Evolutionary conservation across 371 early-diverging fungal species (phyloP), one percentile per base, ranked within the genome.

Genomic region (Rozella allomycis): DNA sequence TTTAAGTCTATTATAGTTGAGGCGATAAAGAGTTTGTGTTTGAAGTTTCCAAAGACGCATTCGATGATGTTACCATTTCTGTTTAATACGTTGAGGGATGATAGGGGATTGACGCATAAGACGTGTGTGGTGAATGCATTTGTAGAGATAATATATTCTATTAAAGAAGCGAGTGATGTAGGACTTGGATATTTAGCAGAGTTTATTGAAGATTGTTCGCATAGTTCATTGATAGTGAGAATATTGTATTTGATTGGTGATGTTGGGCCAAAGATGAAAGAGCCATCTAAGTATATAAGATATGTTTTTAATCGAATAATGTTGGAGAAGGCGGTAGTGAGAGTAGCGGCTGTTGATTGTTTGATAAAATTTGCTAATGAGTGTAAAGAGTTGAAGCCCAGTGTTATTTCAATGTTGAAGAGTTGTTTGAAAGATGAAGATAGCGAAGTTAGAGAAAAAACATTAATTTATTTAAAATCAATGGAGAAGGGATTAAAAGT

Each of bases 161-260:
- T 90, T 42, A 80, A 85, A 3, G 85, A 85, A 43, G 74, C 77
- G 48, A 84, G 79, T 51, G 91, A 91, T 49, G 17, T 40, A 60
- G 91, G 90, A 8, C 60, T 96, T 17, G 75, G 82, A 9, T 84
- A 88, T 39, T 60, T 96, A 29, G 93, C 94, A 52, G 97, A 96
- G 58, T 93, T 96, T 49, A 96, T 96, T 45, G 97, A 96, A 48
- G 97, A 96, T 50, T 96, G 97, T 57, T 94, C 93, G 51, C 93
- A 86, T 51, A 75, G 84, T 16, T 85, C 84, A 51, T 67, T 96
- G 3, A 84, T 90, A 10, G 93, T 90, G 26, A 76, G 85, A 25
- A 78, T 93, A 29, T 61, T 96, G 25, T 78, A 90, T 52, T 58
- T 96, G 25, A 60, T 96, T 20, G 94, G 97, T 35, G 57, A 70